A percentile compares a stretch with the other conserved stretches of the same genome.
Evolutionary conservation across 306 rosid species (phyloP).

Genomic region (Aeschynomene evenia): DNA sequence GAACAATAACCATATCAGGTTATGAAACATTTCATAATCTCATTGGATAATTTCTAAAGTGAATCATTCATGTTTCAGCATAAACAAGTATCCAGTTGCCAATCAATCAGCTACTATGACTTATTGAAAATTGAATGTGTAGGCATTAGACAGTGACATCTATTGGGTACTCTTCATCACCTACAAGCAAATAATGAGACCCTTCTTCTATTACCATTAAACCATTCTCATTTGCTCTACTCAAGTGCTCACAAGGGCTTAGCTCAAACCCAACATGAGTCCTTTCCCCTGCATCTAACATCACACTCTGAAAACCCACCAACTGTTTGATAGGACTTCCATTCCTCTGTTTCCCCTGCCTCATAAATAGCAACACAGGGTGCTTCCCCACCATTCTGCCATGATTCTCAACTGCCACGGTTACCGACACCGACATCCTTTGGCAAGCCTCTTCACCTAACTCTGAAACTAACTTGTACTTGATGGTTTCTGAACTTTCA

Average conservation of each 20-base stretch:
- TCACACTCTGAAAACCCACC: slow-evolving; percentile 68
- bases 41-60: background rate
- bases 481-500: slow-evolving; percentile 45
- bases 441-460: slow-evolving; percentile 52
- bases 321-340: slow-evolving; percentile 64
- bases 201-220: slow-evolving; percentile 75
- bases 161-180: slow-evolving; percentile 68
- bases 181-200: slow-evolving; percentile 64
- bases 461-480: slow-evolving; percentile 58
- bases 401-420: slow-evolving; percentile 51
- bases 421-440: slow-evolving; percentile 49
- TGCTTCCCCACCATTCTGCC: slow-evolving; percentile 84
- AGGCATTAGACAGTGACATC: slow-evolving; percentile 48
- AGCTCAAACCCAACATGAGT: slow-evolving; percentile 53
- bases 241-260: slow-evolving; percentile 79
- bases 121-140: slow-evolving; percentile 26
- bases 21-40: slow-evolving; percentile 10
- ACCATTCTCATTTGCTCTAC: slow-evolving; percentile 72
- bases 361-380: slow-evolving; percentile 61
- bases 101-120: background rate
- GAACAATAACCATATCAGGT: background rate
- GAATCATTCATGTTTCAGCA: slow-evolving; percentile 18
- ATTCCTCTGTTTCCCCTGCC: slow-evolving; percentile 29
- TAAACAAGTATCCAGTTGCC: background rate
- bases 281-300: slow-evolving; percentile 59